Base-by-base conservation (phyloP, 164 flowering plant species). In the Vitis riparia region DNA sequence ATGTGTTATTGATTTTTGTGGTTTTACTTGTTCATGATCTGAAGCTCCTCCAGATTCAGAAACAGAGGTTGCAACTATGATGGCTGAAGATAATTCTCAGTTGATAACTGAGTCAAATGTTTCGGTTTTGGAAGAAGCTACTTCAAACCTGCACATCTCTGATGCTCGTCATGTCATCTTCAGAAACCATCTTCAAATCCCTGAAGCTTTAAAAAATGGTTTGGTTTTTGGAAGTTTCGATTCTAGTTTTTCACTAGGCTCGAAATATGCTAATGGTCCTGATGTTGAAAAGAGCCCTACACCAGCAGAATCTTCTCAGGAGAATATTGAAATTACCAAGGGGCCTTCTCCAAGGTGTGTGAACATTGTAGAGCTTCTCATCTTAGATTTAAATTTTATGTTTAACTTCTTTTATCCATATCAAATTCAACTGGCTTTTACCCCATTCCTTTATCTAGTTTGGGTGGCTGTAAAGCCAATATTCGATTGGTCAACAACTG, bases 161-260 rank as follows among this genome's bases (percentile, higher is more conserved):
- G 58, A 67, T 67, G 68, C 52, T 52, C 80, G 76, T 27, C 79
- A 78, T 76, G 89, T 83, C 57, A 82, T 82, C 68, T 78, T 87
- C 56, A 87, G 87, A 11, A 65, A 77, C 17, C 80, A 83, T 75
- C 64, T 87, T 51, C 82, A 81, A 63, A 82, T 83, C 44, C 82
- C 88, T 52, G 84, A 81, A 74, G 85, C 79, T 58, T 59, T 72
- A 12, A 84, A 80, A 71, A 82, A 49, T 70, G 82, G 77, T 3
- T 66, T 86, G 76, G 83, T 75, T 19, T 87, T 87, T 81, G 90
- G 90, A 75, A 87, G 84, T 72, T 62, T 85, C 73, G 83, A 79
- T 73, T 66, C 68, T 65, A 52, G 51, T 69, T 68, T 63, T 62
- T 77, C 63, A 30, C 57, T 51, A 14, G 71, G 64, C 37, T 23